Conservation (phyloP, 2,329 filamentous ascomycete species). For the Elsinoe fawcettii region DNA sequence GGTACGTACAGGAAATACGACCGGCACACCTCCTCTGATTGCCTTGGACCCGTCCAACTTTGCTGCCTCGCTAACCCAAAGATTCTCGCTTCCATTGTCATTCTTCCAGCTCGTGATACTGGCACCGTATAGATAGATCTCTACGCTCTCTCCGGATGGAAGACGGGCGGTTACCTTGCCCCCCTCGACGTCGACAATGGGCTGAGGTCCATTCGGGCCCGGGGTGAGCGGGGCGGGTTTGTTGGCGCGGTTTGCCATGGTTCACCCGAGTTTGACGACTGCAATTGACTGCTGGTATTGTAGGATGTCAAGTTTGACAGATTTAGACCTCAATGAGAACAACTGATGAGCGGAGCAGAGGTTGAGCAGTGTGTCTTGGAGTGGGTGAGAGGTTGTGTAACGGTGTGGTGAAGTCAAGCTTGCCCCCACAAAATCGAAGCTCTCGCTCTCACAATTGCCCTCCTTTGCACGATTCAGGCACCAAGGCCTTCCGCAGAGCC, state of each 20-base stretch:
- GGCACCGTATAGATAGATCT: constrained; percentile 82
- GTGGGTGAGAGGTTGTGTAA: not conserved
- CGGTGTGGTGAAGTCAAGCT: constrained; percentile 4
- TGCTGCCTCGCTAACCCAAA: constrained; percentile 76
- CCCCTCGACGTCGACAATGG: constrained; percentile 66
- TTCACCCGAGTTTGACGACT: not conserved
- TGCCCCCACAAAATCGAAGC: not conserved
- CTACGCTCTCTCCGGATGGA: constrained; percentile 77
- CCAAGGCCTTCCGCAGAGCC: not conserved
- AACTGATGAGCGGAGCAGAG: not conserved
- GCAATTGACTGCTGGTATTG: too few species aligned
- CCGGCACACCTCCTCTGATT: constrained; percentile 81
- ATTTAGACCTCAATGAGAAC: not conserved
- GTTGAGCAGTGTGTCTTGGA: not conserved
- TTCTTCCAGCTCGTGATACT: constrained; percentile 93
- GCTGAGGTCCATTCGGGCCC: constrained; percentile 57
- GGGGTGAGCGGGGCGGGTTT: constrained; percentile 70
- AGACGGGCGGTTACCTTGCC: constrained; percentile 69
- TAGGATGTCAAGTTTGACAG: too few species aligned
- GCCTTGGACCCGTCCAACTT: constrained; percentile 79
- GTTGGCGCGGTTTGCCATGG: constrained; percentile 75
- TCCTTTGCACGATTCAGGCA: constrained; percentile 4
- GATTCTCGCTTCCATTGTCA: constrained; percentile 61
- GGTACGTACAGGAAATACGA: constrained; percentile 77
- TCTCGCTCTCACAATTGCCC: not conserved